Conservation (phyloP, 225 moss, liverwort and hornwort species). For the Bryoerythrophyllum caledonicum region DNA sequence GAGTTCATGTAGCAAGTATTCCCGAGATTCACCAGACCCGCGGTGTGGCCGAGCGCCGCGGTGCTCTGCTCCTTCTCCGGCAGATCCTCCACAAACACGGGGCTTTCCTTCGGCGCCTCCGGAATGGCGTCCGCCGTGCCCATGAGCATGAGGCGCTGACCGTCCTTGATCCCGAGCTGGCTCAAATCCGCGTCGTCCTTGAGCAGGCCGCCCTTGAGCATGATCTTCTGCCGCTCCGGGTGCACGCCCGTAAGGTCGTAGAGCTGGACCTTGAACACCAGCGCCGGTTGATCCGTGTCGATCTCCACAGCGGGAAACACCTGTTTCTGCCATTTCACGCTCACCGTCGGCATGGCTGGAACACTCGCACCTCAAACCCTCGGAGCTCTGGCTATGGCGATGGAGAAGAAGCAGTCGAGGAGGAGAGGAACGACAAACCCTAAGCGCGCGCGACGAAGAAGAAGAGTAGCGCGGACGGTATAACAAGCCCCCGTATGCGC, state of each 20-base stretch:
- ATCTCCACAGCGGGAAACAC: constrained; percentile 86
- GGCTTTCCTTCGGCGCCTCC: constrained; percentile 72
- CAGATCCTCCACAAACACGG: constrained; percentile 87
- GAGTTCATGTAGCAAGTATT: constrained; percentile 99
- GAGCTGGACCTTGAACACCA: constrained; percentile 97
- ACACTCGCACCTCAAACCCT: too few relatives aligned
- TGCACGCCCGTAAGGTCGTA: constrained; percentile 95
- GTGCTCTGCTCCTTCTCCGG: constrained; percentile 81
- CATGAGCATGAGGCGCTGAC: constrained; percentile 96
- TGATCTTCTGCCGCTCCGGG: constrained; percentile 94
- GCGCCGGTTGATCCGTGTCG: constrained; percentile 77
- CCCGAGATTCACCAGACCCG: constrained; percentile 85
- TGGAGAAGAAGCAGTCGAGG: not conserved
- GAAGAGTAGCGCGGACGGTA: not conserved
- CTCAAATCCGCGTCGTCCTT: constrained; percentile 87
- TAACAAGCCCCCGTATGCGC: not conserved
- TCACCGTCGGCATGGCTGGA: constrained; percentile 66
- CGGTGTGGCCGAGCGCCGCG: constrained; percentile 73
- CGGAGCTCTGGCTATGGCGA: too few relatives aligned
- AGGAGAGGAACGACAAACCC: not conserved
- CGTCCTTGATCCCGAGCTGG: constrained; percentile 82
- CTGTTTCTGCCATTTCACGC: constrained; percentile 99
- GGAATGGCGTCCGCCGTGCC: constrained; percentile 92
- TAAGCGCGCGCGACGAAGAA: not conserved
- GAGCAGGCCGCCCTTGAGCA: constrained; percentile 84